Evolutionary conservation across 2,329 filamentous ascomycete species (phyloP), one percentile per base, ranked within the genome.

Genomic region (Aaosphaeria pasadenensis): DNA sequence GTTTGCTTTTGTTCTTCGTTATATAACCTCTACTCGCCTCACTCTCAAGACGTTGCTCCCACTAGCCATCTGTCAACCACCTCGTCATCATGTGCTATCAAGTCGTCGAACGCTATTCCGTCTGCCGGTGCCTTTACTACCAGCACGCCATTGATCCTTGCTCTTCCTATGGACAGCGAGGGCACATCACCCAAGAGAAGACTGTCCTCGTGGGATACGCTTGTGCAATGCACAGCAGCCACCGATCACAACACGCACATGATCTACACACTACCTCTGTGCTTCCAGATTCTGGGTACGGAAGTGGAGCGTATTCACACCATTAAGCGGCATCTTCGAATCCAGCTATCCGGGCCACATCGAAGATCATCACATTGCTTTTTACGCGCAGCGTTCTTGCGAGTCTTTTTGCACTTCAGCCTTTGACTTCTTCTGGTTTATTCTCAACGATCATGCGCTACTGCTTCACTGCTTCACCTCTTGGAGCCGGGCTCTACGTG

Each of bases 41-140:
- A 36, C 17, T 24, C 17, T 24, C 17, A 24, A 24, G 17, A 24
- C 17, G 17, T 24, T 24, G 17, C 17, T 7, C n/a, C n/a, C 36
- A 11, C 38, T 29, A 24, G 5, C 17, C 17, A 24, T 24, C 17
- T 24, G 17, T 24, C 17, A 24, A 24, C 17, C 17, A 24, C 5
- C 32, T 40, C 40, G 11, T 35, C 55, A 58, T 47, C 52, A 95
- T 96, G 91, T 96, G 91, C 66, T 91, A 89, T 65, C 88, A 91
- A 74, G 74, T 96, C 53, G 77, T 92, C 60, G 91, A 96, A 71
- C 80, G 89, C 50, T 96, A 91, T 77, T 85, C 90, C 47, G 88
- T 87, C 47, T 96, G 91, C 79, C 82, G 85, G 55, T 96, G 91
- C 73, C 79, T 92, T 59, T 95, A 96, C 77, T 89, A 92, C 77